These are phyloP conservation scores for Phytophthora syringae DNA, from an alignment of 352 stramenopile genomes.

Conservation along the genomic window DNA sequence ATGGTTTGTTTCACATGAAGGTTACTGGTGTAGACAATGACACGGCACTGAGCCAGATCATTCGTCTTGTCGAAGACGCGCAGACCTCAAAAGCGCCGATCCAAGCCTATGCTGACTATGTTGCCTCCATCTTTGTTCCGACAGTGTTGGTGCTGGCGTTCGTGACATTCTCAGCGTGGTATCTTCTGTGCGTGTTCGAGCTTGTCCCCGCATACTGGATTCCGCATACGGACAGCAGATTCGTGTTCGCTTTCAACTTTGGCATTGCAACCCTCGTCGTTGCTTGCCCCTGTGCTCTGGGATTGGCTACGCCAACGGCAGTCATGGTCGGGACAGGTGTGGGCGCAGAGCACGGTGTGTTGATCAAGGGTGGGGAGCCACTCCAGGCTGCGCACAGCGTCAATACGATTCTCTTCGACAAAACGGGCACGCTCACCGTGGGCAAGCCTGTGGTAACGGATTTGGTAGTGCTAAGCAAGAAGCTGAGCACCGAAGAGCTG, in stretches of 20 bases:
- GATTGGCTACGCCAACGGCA: slow-evolving; percentile 97
- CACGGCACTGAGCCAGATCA: slow-evolving; percentile 97
- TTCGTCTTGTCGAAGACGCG: slow-evolving; percentile 98
- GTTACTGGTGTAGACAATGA: slow-evolving; percentile 94
- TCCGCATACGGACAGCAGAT: slow-evolving; percentile 69
- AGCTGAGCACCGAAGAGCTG: slow-evolving; percentile 80
- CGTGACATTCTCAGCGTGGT: slow-evolving; percentile 96
- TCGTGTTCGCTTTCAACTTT: slow-evolving; percentile 98
- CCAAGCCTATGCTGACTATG: slow-evolving; percentile 96
- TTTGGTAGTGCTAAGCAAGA: slow-evolving; percentile 82
- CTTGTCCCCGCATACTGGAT: slow-evolving; percentile 75
- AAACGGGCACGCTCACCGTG: slow-evolving; percentile 98
- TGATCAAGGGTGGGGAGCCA: slow-evolving; percentile 98
- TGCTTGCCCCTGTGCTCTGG: slow-evolving; percentile 98
- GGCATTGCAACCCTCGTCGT: slow-evolving; percentile 98
- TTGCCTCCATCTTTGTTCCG: slow-evolving; percentile 97
- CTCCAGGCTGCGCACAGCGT: slow-evolving; percentile 94
- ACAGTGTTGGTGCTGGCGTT: slow-evolving; percentile 93
- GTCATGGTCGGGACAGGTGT: slow-evolving; percentile 99
- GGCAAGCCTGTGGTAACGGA: slow-evolving; percentile 91
- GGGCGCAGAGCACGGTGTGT: slow-evolving; percentile 95
- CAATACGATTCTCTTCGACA: slow-evolving; percentile 98
- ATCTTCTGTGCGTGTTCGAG: slow-evolving; percentile 69
- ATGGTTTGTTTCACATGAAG: slow-evolving; percentile 92
- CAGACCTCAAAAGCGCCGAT: slow-evolving; percentile 98